These are phyloP conservation scores for Candida dendrica DNA, from an alignment of 805 yeast genomes.

Conservation along the genomic window DNA sequence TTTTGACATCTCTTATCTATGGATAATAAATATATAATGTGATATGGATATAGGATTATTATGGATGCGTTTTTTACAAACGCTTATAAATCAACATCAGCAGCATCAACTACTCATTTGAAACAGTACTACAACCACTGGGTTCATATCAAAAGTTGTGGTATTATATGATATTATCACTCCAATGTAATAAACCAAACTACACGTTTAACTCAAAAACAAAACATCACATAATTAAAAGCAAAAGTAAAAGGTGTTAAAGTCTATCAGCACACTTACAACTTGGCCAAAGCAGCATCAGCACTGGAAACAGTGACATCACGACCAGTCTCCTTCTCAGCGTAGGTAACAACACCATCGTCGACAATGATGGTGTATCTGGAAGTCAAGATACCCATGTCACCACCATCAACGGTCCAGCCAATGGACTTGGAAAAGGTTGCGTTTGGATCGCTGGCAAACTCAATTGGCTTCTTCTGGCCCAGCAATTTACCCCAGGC, in stretches of 20 bases:
- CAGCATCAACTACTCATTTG: no score
- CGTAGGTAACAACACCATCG: slow-evolving; percentile 44
- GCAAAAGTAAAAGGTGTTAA: no score
- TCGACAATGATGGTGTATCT: slow-evolving; percentile 71
- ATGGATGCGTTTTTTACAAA: no score
- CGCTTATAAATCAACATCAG: no score
- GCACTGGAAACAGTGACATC: slow-evolving; percentile 21
- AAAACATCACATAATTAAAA: no score
- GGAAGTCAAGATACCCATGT: slow-evolving; percentile 51
- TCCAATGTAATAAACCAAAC: no score
- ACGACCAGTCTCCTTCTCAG: slow-evolving; percentile 25
- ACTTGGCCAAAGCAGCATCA: slow-evolving; percentile 22
- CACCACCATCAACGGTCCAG: slow-evolving; percentile 45
- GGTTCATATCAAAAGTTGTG: no score
- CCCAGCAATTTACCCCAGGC: slow-evolving; percentile 53
- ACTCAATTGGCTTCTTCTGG: slow-evolving; percentile 29
- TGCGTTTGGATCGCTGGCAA: slow-evolving; percentile 63
- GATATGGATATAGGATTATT: not conserved
- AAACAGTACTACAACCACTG: no score
- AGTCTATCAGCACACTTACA: slow-evolving; percentile 7
- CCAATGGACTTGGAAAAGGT: slow-evolving; percentile 55
- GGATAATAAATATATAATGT: no score
- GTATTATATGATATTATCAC: no score
- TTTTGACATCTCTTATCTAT: slow-evolving; percentile 7
- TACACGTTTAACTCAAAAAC: no score